phyloP scores from a whole-genome alignment of 192 early-diverging fungal species.

The Radiomyces spectabilis region DNA sequence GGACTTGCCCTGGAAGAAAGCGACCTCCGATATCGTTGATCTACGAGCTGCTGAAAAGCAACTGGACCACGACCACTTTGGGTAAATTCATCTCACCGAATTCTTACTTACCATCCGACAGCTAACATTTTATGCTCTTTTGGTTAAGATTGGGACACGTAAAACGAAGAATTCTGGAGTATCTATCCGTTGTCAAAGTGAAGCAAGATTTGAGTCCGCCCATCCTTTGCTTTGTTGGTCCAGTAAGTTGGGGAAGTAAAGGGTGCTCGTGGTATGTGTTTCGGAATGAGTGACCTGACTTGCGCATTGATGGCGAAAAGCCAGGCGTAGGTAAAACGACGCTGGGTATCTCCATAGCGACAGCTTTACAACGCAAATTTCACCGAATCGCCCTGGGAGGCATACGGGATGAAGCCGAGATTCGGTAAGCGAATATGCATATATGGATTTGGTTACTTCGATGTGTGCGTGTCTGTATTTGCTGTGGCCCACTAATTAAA shows the following conservation, averaged over 20 bases:
- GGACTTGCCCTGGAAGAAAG: slow-evolving; percentile 65
- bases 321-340: slow-evolving; percentile 75
- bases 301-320: neutral
- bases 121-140: neutral
- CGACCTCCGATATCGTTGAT: neutral
- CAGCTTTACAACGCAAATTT: slow-evolving; percentile 67
- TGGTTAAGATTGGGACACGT: neutral
- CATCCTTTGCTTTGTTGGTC: slow-evolving; percentile 37
- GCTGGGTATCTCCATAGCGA: slow-evolving; percentile 72
- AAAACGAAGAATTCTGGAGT: slow-evolving; percentile 1
- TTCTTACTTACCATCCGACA: neutral
- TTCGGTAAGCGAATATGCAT: too few relatives aligned
- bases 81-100: slow-evolving; percentile 2
- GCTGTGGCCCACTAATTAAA: too few relatives aligned
- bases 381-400: slow-evolving; percentile 79
- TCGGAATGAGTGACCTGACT: neutral
- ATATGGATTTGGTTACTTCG: neutral
- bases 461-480: too few relatives aligned
- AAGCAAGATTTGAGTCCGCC: neutral
- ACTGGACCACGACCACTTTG: neutral
- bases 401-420: slow-evolving; percentile 82
- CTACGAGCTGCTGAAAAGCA: neutral
- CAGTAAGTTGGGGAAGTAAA: slow-evolving; percentile 28
- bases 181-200: neutral
- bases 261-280: neutral